Evolutionary conservation across 2,329 filamentous ascomycete genomes (phyloP), one percentile per base, ranked within the genome.

Genomic region (Microthyrium microscopicum): DNA sequence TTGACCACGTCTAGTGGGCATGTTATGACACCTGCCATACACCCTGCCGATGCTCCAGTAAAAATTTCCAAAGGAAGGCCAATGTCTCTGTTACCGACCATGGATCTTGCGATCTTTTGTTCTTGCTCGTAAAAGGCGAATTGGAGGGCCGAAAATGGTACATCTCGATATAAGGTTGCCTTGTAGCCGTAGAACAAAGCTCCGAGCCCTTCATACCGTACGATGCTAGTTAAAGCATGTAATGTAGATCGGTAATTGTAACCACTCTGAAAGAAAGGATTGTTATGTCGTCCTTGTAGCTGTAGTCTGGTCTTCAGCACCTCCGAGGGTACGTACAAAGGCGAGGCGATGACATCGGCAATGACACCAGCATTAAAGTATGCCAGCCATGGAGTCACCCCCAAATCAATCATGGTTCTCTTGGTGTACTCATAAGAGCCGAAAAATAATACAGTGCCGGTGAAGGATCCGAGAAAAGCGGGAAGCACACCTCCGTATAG

Each of bases 51-150:
- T 3, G 81, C 84, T 12, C 85, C 89, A 0, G 89, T 98, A 11
- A 91, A 55, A 17, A 95, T 77, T 52, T 98, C 89, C 24, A 95
- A 55, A 1, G 74, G 67, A 21, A 91, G 57, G 1, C 89, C 89
- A 34, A 98, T 91, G 38, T 94, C 82, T 24, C 30, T 18, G 12
- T 26, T 30, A 21, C 77, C 72, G 49, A 79, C 75, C 66, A 78
- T 91, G 34, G 72, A 55, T 48, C 78, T 78, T 1, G 89, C 85
- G 66, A 82, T 70, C 29, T 66, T 72, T 47, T 85, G 81, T 51
- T 85, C 85, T 54, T 95, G 82, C 55, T 98, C 89, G 62, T 93
- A 98, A 52, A 98, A 94, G 47, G 91, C 87, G 56, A 98, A 95
- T 50, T 98, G 89, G 8, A 98, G 60, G 1, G 89, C 89, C 0